Evolutionary conservation across 305 asterid genomes (phyloP).

Genomic region (Plantago rigida): DNA sequence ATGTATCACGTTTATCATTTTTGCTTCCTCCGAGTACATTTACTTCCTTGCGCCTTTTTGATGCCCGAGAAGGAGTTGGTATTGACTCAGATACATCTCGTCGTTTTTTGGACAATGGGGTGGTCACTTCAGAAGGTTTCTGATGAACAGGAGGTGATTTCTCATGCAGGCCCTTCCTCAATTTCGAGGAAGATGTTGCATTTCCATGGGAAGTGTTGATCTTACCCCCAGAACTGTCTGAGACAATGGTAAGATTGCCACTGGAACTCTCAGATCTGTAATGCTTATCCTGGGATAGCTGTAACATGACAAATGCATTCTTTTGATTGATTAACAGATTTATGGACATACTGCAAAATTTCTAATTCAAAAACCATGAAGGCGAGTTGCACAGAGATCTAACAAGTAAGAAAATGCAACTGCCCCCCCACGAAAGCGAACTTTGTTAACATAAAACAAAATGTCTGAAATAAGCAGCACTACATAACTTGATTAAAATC

Average conservation of each 20-base stretch:
- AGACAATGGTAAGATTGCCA: constrained; percentile 23
- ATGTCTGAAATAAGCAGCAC: too few relatives aligned
- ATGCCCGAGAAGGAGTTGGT: constrained; percentile 25
- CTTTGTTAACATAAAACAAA: too few relatives aligned
- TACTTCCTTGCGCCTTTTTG: constrained; percentile 34
- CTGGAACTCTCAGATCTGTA: constrained; percentile 23
- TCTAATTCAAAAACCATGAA: neutral
- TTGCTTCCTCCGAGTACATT: constrained; percentile 18
- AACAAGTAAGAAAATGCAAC: too few relatives aligned
- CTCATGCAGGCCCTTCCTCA: constrained; percentile 30
- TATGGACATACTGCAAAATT: neutral
- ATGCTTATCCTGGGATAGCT: constrained; percentile 39
- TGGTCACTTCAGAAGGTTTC: constrained; percentile 25
- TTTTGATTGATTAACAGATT: neutral
- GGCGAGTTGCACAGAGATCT: neutral
- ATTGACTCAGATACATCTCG: constrained; percentile 21
- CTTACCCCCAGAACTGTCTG: constrained; percentile 25
- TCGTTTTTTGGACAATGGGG: constrained; percentile 25
- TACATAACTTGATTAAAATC: too few relatives aligned
- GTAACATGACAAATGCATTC: constrained; percentile 15
- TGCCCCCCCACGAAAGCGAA: too few relatives aligned
- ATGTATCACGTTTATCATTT: constrained; percentile 26
- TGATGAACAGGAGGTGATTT: constrained; percentile 20
- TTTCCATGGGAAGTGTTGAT: constrained; percentile 26
- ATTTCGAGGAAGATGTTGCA: constrained; percentile 20